A percentile compares a stretch with the other conserved stretches of the same genome.
These are phyloP conservation scores for Debaryomyces sp. DNA, from an alignment of 1,139 yeast genomes.

Conservation along the genomic window DNA sequence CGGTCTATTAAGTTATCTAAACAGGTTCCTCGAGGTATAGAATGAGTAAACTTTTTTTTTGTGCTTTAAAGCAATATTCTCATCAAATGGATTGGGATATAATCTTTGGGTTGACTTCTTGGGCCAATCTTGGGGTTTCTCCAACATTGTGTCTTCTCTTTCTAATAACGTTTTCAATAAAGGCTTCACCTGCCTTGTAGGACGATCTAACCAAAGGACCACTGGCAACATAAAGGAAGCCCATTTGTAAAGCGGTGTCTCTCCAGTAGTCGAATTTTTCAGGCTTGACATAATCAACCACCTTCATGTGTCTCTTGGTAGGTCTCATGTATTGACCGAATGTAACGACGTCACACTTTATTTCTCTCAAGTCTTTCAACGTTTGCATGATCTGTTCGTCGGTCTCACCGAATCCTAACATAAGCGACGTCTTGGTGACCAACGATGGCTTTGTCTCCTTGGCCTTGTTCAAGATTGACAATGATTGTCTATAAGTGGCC, in stretches of 20 bases:
- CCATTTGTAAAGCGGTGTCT: constrained; percentile 82
- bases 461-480: constrained; percentile 77
- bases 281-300: constrained; percentile 93
- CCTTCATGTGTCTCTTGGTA: constrained; percentile 97
- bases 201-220: constrained; percentile 97
- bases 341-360: constrained; percentile 90
- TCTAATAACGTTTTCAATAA: constrained; percentile 88
- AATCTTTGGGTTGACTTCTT: constrained; percentile 23
- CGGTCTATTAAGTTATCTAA: constrained; percentile 1
- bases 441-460: constrained; percentile 74
- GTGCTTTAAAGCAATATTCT: background rate
- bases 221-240: constrained; percentile 94
- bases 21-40: background rate
- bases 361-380: constrained; percentile 69
- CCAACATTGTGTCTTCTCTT: constrained; percentile 65
- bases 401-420: constrained; percentile 97
- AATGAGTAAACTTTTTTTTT: background rate
- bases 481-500: constrained; percentile 90
- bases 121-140: constrained; percentile 41
- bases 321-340: constrained; percentile 99
- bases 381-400: constrained; percentile 86
- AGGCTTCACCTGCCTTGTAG: constrained; percentile 98
- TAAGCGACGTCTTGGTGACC: constrained; percentile 89
- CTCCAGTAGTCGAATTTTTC: constrained; percentile 95
- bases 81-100: constrained; percentile 3